These are phyloP conservation scores for Curvularia sp. DNA, from an alignment of 2,329 filamentous ascomycete genomes.

Conservation along the genomic window DNA sequence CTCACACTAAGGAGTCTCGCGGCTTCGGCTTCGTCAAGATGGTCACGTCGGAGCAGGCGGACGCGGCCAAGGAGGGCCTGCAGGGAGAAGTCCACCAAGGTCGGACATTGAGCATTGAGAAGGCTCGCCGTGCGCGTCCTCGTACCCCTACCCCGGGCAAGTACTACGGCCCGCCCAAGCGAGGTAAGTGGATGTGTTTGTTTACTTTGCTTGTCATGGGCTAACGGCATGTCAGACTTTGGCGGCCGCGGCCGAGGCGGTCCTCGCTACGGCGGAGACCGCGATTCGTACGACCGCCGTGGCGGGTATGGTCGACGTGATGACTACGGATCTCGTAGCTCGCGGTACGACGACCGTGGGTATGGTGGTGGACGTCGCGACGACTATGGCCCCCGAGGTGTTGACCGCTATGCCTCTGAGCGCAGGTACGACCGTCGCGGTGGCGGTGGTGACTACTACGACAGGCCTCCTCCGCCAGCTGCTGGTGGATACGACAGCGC, in stretches of 20 bases:
- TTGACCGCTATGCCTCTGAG: slow-evolving; percentile 67
- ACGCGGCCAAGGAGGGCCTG: slow-evolving; percentile 94
- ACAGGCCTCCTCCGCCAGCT: slow-evolving; percentile 59
- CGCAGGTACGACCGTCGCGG: slow-evolving; percentile 58
- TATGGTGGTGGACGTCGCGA: slow-evolving; percentile 64
- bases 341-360: slow-evolving; percentile 52
- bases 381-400: slow-evolving; percentile 50
- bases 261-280: slow-evolving; percentile 58
- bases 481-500: slow-evolving; percentile 46
- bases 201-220: slow-evolving; percentile 1
- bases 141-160: slow-evolving; percentile 97
- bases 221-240: slow-evolving; percentile 51
- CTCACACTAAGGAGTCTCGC: slow-evolving; percentile 97
- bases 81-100: slow-evolving; percentile 96
- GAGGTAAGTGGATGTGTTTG: slow-evolving; percentile 68
- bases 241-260: slow-evolving; percentile 56
- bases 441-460: slow-evolving; percentile 64
- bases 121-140: slow-evolving; percentile 92
- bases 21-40: slow-evolving; percentile 99
- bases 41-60: slow-evolving; percentile 91
- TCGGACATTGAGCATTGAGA: slow-evolving; percentile 96
- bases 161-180: slow-evolving; percentile 98
- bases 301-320: slow-evolving; percentile 56
- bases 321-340: slow-evolving; percentile 55
- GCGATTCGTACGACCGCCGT: slow-evolving; percentile 56